Conservation (phyloP, 257 asterid species). For the Linderniella brevidens region DNA sequence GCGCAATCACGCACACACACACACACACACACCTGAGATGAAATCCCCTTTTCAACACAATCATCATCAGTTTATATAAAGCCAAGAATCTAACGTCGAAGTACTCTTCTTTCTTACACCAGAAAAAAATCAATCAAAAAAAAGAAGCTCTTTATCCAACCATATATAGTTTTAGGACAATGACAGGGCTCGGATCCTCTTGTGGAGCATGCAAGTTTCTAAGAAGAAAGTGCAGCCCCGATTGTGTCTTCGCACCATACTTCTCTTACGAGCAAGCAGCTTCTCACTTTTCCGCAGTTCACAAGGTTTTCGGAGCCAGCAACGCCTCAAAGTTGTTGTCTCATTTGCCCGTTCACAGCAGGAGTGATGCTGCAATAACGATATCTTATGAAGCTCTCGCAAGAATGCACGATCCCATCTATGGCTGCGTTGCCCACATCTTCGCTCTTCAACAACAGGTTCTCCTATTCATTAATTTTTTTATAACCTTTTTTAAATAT, state of each 20-base stretch:
- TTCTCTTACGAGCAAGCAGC: constrained; percentile 55
- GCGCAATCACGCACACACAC: too few species aligned
- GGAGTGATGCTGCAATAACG: constrained; percentile 50
- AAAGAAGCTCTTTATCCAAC: too few species aligned
- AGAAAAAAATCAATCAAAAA: too few species aligned
- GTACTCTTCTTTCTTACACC: too few species aligned
- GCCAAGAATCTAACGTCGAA: too few species aligned
- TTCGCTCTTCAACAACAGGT: constrained; percentile 60
- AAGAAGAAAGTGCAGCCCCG: constrained; percentile 37
- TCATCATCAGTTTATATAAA: too few species aligned
- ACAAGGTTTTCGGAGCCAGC: constrained; percentile 61
- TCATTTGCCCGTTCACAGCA: constrained; percentile 33
- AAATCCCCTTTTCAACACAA: too few species aligned
- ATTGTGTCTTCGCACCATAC: constrained; percentile 49
- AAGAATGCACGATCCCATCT: constrained; percentile 52
- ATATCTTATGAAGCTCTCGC: constrained; percentile 55
- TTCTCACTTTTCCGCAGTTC: constrained; percentile 56
- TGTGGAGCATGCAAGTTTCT: constrained; percentile 71
- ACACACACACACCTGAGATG: too few species aligned
- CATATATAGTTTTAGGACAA: too few species aligned
- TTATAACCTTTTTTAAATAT: too few species aligned
- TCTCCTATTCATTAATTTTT: too few species aligned
- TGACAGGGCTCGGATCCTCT: constrained; percentile 5
- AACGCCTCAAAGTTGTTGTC: constrained; percentile 46
- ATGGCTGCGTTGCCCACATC: constrained; percentile 56